These are phyloP conservation scores for Neofusicoccum parvum DNA, from an alignment of 2,329 filamentous ascomycete species.

Conservation along the genomic window DNA sequence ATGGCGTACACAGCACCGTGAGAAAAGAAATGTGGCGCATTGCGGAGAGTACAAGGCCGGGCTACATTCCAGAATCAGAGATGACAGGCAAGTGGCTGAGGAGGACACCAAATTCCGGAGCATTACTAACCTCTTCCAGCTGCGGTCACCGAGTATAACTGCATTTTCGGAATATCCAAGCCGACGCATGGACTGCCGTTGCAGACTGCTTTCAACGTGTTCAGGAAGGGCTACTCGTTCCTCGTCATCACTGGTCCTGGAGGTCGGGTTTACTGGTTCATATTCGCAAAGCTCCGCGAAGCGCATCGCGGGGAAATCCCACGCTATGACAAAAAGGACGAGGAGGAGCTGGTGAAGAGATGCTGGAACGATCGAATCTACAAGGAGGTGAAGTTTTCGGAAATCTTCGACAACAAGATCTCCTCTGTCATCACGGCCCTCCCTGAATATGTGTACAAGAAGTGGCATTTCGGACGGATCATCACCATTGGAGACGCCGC, in stretches of 20 bases:
- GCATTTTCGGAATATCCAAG: slow-evolving; percentile 4
- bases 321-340: slow-evolving; percentile 36
- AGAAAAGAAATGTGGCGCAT: slow-evolving; percentile 21
- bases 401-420: slow-evolving; percentile 35
- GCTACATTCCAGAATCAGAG: slow-evolving; percentile 3
- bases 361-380: slow-evolving; percentile 32
- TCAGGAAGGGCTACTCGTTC: slow-evolving; percentile 22
- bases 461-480: slow-evolving; percentile 44
- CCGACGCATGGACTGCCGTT: neutral
- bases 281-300: slow-evolving; percentile 30
- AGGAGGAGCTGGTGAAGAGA: slow-evolving; percentile 29
- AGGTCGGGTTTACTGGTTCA: slow-evolving; percentile 29
- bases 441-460: slow-evolving; percentile 41
- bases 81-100: neutral
- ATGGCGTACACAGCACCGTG: slow-evolving; percentile 19
- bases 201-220: neutral
- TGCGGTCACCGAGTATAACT: neutral
- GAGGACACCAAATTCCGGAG: neutral
- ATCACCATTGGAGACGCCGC: slow-evolving; percentile 46
- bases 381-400: slow-evolving; percentile 34
- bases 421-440: slow-evolving; percentile 31
- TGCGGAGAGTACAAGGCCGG: slow-evolving; percentile 17
- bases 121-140: neutral
- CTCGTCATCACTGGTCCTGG: slow-evolving; percentile 26
- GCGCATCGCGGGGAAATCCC: slow-evolving; percentile 29